Percentiles rank a stretch among this genome's conserved stretches.
These are phyloP conservation scores for Nyctanthes arbortristis DNA, from an alignment of 257 asterid genomes.

Conservation along the genomic window DNA sequence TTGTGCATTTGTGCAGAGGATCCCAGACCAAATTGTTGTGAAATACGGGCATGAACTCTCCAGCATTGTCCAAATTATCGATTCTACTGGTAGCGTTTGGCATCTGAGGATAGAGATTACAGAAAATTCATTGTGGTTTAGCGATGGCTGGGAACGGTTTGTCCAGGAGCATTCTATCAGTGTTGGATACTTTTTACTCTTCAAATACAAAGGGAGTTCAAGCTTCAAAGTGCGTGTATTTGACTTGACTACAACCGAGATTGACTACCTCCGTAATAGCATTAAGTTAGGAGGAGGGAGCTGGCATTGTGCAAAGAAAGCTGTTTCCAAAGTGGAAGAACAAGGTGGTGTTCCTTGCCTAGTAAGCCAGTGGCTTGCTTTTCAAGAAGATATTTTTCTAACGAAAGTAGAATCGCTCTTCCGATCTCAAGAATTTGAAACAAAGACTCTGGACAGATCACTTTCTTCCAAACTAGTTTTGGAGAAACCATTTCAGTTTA, in stretches of 20 bases:
- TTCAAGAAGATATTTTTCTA: neutral
- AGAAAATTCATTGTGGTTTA: conserved; percentile 4
- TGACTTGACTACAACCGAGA: conserved; percentile 12
- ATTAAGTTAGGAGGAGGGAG: neutral
- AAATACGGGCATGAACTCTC: conserved; percentile 10
- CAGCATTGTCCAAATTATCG: neutral
- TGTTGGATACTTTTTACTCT: conserved; percentile 9
- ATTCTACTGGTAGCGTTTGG: conserved; percentile 13
- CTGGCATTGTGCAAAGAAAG: neutral
- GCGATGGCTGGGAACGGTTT: conserved; percentile 12
- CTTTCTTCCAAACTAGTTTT: neutral
- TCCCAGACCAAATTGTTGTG: conserved; percentile 18
- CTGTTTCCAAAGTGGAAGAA: neutral
- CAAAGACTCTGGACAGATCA: neutral
- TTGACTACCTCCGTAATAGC: neutral
- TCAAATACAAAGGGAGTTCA: conserved; percentile 1
- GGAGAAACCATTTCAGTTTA: neutral
- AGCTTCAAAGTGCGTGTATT: conserved; percentile 8
- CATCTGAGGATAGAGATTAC: conserved; percentile 14
- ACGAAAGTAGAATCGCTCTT: neutral
- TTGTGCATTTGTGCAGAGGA: conserved; percentile 11
- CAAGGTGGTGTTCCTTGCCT: conserved; percentile 5
- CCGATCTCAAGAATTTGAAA: neutral
- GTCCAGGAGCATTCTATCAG: conserved; percentile 3
- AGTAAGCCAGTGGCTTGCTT: conserved; percentile 3